Percentiles rank a stretch among this genome's conserved stretches.
Conservation (phyloP, 257 asterid genomes). For the Cordia subcordata region DNA sequence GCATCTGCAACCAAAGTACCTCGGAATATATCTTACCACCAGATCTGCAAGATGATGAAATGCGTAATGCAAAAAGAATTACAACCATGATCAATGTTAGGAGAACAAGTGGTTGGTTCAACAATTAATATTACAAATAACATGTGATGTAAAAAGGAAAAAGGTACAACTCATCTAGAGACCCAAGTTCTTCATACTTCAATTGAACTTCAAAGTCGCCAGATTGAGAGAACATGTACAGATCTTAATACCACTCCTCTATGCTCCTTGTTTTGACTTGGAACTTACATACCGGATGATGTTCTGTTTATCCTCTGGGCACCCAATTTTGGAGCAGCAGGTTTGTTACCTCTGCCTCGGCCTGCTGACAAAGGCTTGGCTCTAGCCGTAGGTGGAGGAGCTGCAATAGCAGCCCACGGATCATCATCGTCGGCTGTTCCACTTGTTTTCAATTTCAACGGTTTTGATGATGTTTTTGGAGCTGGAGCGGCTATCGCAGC, state of each 20-base stretch:
- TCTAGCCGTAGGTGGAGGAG: conserved; percentile 72
- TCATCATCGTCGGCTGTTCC: conserved; percentile 50
- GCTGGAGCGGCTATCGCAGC: conserved; percentile 57
- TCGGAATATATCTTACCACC: no score
- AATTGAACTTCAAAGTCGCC: conserved; percentile 15
- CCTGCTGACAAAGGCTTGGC: conserved; percentile 54
- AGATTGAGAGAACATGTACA: conserved; percentile 35
- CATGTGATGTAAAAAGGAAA: background rate
- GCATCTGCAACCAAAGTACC: no score
- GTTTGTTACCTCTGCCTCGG: conserved; percentile 61
- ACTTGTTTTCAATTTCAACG: conserved; percentile 40
- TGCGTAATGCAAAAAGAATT: no score
- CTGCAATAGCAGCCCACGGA: conserved; percentile 89
- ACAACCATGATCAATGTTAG: no score
- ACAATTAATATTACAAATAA: background rate
- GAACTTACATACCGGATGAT: conserved; percentile 56
- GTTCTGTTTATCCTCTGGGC: conserved; percentile 86
- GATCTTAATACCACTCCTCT: conserved; percentile 7
- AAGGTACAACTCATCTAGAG: conserved; percentile 27
- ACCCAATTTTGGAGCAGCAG: conserved; percentile 75
- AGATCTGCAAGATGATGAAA: no score
- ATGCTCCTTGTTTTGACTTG: conserved; percentile 13
- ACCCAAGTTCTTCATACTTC: conserved; percentile 11
- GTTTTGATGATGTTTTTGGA: conserved; percentile 46
- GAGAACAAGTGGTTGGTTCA: background rate